Conservation (phyloP, 1,139 yeast genomes). For the Spathaspora sp. region DNA sequence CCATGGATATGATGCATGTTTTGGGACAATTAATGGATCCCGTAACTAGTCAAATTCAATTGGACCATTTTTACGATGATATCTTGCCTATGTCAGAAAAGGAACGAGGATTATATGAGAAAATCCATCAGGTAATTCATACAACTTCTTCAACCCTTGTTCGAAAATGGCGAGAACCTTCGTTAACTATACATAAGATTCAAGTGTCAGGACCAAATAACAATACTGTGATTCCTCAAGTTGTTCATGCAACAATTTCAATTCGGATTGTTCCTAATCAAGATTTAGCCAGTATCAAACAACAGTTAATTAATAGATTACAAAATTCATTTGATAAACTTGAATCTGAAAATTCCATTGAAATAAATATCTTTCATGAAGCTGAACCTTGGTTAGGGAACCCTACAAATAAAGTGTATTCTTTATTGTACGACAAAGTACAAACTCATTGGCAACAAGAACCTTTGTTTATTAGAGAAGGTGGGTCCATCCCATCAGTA, state of each 20-base stretch:
- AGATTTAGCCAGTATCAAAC: conserved; percentile 57
- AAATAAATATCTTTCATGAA: conserved; percentile 66
- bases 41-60: conserved; percentile 52
- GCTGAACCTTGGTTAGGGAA: conserved; percentile 98
- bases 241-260: conserved; percentile 74
- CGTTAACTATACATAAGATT: conserved; percentile 84
- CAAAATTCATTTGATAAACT: conserved; percentile 32
- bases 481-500: conserved; percentile 93
- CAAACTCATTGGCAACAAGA: conserved; percentile 62
- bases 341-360: conserved; percentile 58
- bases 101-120: conserved; percentile 62
- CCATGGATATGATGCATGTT: conserved; percentile 76
- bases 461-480: conserved; percentile 89
- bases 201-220: conserved; percentile 90
- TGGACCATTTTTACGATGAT: conserved; percentile 72
- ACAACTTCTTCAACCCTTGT: conserved; percentile 54
- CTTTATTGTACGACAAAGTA: conserved; percentile 60
- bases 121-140: conserved; percentile 45
- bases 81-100: conserved; percentile 54
- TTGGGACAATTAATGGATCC: conserved; percentile 62
- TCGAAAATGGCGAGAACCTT: conserved; percentile 91
- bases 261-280: conserved; percentile 91
- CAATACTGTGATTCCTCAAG: conserved; percentile 84
- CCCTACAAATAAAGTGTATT: conserved; percentile 70
- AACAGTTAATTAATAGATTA: conserved; percentile 47